phyloP scores from a whole-genome alignment of 495 filamentous ascomycete species.

The Lophiostoma macrostomum region DNA sequence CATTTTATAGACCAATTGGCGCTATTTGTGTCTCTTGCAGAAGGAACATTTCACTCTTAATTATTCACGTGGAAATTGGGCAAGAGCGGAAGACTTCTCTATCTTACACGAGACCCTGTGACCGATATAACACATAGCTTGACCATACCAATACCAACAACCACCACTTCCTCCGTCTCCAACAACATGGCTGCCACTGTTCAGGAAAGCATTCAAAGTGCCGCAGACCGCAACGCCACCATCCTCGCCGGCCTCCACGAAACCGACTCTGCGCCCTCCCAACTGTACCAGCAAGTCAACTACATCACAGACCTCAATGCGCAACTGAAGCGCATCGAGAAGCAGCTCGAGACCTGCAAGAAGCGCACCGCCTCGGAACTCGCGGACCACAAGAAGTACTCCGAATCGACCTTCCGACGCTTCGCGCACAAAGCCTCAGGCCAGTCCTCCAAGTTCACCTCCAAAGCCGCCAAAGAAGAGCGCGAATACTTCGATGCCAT shows the following conservation, averaged over 20 bases:
- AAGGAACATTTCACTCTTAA: no score
- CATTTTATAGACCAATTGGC: no score
- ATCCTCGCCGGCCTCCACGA: constrained; percentile 42
- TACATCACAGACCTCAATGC: constrained; percentile 43
- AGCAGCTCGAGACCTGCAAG: constrained; percentile 31
- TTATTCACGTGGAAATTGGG: no score
- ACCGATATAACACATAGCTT: no score
- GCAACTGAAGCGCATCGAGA: constrained; percentile 32
- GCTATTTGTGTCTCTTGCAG: no score
- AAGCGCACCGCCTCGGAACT: constrained; percentile 42
- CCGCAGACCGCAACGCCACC: constrained; percentile 37
- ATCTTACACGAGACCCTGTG: no score
- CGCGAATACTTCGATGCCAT: constrained; percentile 48
- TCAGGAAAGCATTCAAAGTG: constrained; percentile 8
- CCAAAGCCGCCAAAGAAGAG: constrained; percentile 49
- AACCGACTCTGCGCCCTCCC: constrained; percentile 45
- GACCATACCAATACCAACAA: no score
- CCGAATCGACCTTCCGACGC: constrained; percentile 47
- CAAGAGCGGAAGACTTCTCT: no score
- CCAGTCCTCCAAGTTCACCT: constrained; percentile 41
- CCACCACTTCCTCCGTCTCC: neutral
- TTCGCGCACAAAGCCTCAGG: constrained; percentile 47
- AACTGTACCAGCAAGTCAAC: constrained; percentile 41
- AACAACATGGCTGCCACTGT: constrained; percentile 11
- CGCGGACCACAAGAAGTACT: constrained; percentile 49